Conservation (phyloP, 768 basidiomycete genomes). For the Tricholoma matsutake region DNA sequence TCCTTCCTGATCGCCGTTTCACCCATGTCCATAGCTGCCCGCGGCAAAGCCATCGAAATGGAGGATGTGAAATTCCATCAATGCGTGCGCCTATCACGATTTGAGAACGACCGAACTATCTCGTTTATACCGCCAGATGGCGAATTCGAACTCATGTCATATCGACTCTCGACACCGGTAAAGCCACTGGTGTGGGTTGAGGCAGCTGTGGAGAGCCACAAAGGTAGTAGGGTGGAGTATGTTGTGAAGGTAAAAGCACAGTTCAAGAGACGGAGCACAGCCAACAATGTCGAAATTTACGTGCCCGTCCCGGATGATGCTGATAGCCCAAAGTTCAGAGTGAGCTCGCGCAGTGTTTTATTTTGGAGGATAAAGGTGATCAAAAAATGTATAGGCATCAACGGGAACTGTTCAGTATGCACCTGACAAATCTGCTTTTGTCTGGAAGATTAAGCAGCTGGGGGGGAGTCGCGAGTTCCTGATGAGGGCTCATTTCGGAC, state of each 20-base stretch:
- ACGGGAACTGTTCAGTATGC: conserved; percentile 96
- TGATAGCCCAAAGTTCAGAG: conserved; percentile 95
- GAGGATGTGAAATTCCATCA: conserved; percentile 99
- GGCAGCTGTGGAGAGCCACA: conserved; percentile 92
- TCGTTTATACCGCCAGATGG: conserved; percentile 99
- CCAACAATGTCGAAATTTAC: conserved; percentile 98
- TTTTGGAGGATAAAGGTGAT: neutral
- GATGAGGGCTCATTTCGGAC: conserved; percentile 97
- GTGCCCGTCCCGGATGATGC: conserved; percentile 99
- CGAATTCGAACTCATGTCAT: conserved; percentile 98
- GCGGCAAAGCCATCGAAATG: conserved; percentile 99
- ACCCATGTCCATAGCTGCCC: conserved; percentile 52
- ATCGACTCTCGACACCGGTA: conserved; percentile 93
- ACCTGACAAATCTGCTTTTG: conserved; percentile 96
- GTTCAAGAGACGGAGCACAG: conserved; percentile 94
- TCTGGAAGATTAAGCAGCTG: conserved; percentile 99
- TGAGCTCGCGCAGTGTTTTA: conserved; percentile 33
- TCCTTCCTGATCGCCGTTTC: conserved; percentile 1
- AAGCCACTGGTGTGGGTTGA: conserved; percentile 98
- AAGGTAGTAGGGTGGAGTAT: conserved; percentile 91
- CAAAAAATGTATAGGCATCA: conserved; percentile 58
- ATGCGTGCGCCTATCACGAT: conserved; percentile 94
- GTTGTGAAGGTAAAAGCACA: conserved; percentile 96
- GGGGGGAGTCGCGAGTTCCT: conserved; percentile 95
- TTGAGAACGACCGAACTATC: conserved; percentile 98